Conservation (phyloP, 306 rosid species). For the Cucumis melo region DNA sequence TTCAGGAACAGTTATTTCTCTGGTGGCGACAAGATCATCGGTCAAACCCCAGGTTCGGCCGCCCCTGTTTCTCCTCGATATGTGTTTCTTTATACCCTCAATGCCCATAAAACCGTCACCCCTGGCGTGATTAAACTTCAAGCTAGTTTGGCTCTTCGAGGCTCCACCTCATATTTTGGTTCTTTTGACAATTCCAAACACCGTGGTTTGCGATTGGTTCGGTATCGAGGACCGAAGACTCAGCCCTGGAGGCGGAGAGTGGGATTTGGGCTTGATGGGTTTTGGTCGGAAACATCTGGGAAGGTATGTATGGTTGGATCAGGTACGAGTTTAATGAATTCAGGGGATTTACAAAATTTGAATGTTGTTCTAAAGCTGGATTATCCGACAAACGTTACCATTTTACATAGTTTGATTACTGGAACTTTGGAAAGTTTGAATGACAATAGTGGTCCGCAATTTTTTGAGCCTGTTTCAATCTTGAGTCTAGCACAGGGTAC, state of each 20-base stretch:
- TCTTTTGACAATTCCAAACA: slow-evolving; percentile 2
- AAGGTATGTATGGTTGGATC: slow-evolving; percentile 70
- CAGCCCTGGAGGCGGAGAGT: slow-evolving; percentile 4
- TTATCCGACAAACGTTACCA: slow-evolving; percentile 26
- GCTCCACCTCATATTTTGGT: neutral
- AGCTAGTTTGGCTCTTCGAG: slow-evolving; percentile 24
- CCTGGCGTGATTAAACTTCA: slow-evolving; percentile 23
- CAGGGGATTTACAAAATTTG: slow-evolving; percentile 10
- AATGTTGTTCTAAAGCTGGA: slow-evolving; percentile 50
- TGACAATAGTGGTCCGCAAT: slow-evolving; percentile 15
- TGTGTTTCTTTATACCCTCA: slow-evolving; percentile 12
- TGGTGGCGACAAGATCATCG: slow-evolving; percentile 45
- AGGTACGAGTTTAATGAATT: slow-evolving; percentile 1
- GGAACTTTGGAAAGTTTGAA: slow-evolving; percentile 56
- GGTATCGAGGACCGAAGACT: slow-evolving; percentile 24
- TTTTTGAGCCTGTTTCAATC: slow-evolving; percentile 37
- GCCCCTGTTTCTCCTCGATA: neutral
- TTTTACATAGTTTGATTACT: slow-evolving; percentile 37
- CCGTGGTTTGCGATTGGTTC: slow-evolving; percentile 21
- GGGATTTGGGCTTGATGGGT: slow-evolving; percentile 34
- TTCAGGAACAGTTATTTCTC: slow-evolving; percentile 35
- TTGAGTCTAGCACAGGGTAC: slow-evolving; percentile 34
- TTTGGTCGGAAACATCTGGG: slow-evolving; percentile 49
- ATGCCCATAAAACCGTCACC: slow-evolving; percentile 11
- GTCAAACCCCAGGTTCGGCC: slow-evolving; percentile 5